Conservation (phyloP, 129 eudicot species). For the Saposhnikovia divaricata region DNA sequence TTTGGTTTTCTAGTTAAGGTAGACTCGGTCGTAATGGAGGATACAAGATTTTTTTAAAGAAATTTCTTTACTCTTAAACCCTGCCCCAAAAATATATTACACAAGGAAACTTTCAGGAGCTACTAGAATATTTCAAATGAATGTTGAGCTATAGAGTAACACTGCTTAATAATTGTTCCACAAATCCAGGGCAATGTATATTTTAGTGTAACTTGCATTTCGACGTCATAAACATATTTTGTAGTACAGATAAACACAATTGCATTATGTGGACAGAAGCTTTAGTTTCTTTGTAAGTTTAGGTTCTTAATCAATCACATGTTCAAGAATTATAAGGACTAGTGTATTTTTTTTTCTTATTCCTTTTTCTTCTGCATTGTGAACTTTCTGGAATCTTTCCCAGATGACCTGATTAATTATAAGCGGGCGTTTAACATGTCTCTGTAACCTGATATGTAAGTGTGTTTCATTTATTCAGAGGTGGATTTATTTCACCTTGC, state of each 20-base stretch:
- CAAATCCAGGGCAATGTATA: neutral
- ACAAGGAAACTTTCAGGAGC: neutral
- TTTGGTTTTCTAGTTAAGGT: neutral
- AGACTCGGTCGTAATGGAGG: neutral
- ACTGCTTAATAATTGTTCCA: neutral
- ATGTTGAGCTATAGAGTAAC: neutral
- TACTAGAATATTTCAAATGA: neutral
- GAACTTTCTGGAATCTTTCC: no score
- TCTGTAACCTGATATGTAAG: no score
- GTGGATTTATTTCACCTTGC: neutral
- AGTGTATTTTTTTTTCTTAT: neutral
- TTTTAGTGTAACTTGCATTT: neutral
- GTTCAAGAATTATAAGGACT: neutral
- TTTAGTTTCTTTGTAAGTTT: neutral
- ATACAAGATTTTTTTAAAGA: neutral
- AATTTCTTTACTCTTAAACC: neutral
- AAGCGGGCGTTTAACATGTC: no score
- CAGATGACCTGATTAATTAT: no score
- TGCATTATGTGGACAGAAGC: neutral
- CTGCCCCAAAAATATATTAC: no score
- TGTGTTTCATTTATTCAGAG: neutral
- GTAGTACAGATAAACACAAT: neutral
- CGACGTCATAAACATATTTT: neutral
- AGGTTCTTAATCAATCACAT: neutral
- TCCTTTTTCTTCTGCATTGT: neutral